Evolutionary conservation across 2,329 filamentous ascomycete species (phyloP).

Genomic region (Periconia sp.): DNA sequence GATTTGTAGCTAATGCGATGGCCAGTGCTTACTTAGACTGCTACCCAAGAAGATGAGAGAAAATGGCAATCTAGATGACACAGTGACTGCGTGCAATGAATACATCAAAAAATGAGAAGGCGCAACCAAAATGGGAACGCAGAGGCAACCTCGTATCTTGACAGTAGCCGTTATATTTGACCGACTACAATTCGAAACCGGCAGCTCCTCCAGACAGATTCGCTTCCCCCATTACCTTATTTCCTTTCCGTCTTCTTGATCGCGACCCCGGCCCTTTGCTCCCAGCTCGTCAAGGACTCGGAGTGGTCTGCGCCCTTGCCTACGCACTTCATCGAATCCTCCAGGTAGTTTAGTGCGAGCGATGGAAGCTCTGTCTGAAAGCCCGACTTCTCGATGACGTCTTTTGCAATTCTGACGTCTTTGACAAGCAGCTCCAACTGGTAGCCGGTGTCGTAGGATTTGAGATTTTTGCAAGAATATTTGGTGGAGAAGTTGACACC

Average conservation of each 20-base stretch:
- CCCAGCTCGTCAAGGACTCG: constrained; percentile 42
- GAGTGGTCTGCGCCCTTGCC: constrained; percentile 43
- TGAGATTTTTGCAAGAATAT: constrained; percentile 30
- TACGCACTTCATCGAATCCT: constrained; percentile 36
- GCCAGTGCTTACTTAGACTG: no score
- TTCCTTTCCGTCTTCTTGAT: constrained; percentile 29
- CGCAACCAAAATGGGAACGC: no score
- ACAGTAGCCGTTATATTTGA: no score
- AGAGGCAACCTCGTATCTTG: no score
- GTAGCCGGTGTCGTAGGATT: constrained; percentile 40
- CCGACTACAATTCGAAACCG: no score
- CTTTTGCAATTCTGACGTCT: constrained; percentile 44
- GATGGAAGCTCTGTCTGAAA: constrained; percentile 39
- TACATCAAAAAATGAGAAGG: no score
- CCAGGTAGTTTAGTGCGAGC: constrained; percentile 37
- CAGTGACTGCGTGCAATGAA: no score
- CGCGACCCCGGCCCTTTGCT: constrained; percentile 41
- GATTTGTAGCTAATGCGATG: no score
- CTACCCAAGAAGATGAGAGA: no score
- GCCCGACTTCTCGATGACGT: constrained; percentile 41
- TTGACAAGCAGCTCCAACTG: constrained; percentile 44
- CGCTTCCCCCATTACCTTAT: not conserved
- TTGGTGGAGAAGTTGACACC: constrained; percentile 47
- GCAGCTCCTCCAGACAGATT: no score
- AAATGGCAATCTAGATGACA: no score